Conservation (phyloP, 306 rosid genomes). For the Castanospermum australe region DNA sequence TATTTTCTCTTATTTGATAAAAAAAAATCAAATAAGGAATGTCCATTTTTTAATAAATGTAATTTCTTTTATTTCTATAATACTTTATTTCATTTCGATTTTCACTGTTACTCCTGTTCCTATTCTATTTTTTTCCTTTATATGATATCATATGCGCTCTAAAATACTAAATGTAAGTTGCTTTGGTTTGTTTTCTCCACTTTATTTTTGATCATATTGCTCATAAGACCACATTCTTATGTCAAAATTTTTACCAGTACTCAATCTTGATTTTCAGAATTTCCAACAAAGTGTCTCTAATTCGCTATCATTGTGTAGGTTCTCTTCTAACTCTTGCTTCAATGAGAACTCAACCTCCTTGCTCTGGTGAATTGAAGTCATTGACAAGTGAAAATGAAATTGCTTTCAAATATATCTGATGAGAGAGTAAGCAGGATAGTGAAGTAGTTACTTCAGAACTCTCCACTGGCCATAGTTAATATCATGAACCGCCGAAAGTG, state of each 20-base stretch:
- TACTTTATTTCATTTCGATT: no score
- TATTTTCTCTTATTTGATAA: no score
- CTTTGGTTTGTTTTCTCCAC: neutral
- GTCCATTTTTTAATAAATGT: no score
- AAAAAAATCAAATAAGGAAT: no score
- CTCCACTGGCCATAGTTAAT: constrained; percentile 12
- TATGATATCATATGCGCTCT: no score
- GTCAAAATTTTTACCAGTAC: neutral
- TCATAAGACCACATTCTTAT: neutral
- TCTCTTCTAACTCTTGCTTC: neutral
- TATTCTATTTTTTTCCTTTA: no score
- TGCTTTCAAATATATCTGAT: neutral
- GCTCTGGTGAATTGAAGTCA: constrained; percentile 20
- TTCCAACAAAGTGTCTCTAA: neutral
- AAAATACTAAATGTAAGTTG: neutral
- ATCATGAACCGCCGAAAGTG: neutral
- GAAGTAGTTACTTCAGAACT: constrained; percentile 21
- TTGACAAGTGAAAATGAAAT: constrained; percentile 5
- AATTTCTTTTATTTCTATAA: no score
- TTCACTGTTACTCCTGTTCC: no score
- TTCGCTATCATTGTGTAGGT: constrained; percentile 14
- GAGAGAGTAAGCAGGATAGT: constrained; percentile 1
- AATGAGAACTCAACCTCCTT: constrained; percentile 6
- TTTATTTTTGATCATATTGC: neutral
- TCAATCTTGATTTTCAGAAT: neutral